A percentile compares a stretch with the other conserved stretches of the same genome.
phyloP scores from a whole-genome alignment of 2,329 filamentous ascomycete species.

The Arthroderma uncinatum region DNA sequence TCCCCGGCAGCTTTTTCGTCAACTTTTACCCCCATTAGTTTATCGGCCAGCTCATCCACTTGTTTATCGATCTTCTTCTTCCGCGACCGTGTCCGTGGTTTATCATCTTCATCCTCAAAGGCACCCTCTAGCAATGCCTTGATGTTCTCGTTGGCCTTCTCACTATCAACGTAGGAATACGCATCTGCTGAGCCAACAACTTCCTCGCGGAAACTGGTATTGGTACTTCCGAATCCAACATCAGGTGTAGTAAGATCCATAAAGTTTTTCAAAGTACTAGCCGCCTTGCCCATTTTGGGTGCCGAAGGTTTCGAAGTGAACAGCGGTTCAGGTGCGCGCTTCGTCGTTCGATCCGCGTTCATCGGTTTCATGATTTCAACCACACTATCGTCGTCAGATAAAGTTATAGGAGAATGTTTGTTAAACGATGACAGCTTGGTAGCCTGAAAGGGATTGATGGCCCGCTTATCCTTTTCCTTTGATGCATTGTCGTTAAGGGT shows the following conservation, averaged over 20 bases:
- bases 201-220: constrained; percentile 37
- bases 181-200: constrained; percentile 46
- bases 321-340: constrained; percentile 41
- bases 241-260: constrained; percentile 40
- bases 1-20: constrained; percentile 47
- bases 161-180: constrained; percentile 40
- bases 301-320: constrained; percentile 42
- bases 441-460: constrained; percentile 32
- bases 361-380: constrained; percentile 41
- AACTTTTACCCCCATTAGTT: constrained; percentile 34
- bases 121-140: constrained; percentile 42
- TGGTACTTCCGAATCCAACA: constrained; percentile 38
- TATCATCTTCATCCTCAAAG: constrained; percentile 41
- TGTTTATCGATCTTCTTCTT: constrained; percentile 31
- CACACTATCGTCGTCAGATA: constrained; percentile 22
- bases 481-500: not conserved
- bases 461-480: constrained; percentile 16
- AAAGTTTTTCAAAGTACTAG: constrained; percentile 36
- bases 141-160: constrained; percentile 42
- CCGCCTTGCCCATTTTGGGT: constrained; percentile 30
- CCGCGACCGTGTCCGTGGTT: constrained; percentile 28
- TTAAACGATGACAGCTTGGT: constrained; percentile 30
- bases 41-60: constrained; percentile 34
- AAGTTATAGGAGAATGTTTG: constrained; percentile 19
- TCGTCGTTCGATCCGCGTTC: constrained; percentile 39